A percentile compares a stretch with the other conserved stretches of the same genome.
These are phyloP conservation scores for Brachypodium distachyon DNA, from an alignment of 202 grass and related monocot genomes.

Conservation along the genomic window DNA sequence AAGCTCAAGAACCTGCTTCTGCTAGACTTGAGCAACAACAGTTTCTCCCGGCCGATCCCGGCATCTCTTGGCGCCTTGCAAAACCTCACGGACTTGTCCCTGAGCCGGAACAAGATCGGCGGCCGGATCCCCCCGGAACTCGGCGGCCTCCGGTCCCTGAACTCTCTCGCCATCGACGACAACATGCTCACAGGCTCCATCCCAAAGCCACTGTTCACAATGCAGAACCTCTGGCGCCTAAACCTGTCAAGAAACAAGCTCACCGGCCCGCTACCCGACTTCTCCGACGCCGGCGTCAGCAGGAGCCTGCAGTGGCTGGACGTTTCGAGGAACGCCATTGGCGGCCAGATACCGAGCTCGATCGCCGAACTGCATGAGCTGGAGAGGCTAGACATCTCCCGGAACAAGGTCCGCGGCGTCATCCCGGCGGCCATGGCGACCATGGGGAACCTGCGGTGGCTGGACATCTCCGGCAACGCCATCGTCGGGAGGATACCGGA, in stretches of 20 bases:
- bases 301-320: slow-evolving; percentile 38
- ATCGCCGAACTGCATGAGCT: slow-evolving; percentile 33
- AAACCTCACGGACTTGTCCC: slow-evolving; percentile 34
- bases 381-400: slow-evolving; percentile 57
- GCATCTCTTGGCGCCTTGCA: slow-evolving; percentile 35
- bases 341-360: slow-evolving; percentile 60
- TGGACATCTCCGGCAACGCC: slow-evolving; percentile 49
- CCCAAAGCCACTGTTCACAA: slow-evolving; percentile 37
- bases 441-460: slow-evolving; percentile 46
- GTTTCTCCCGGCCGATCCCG: slow-evolving; percentile 66
- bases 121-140: slow-evolving; percentile 49
- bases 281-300: slow-evolving; percentile 1
- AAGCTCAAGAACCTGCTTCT: slow-evolving; percentile 40
- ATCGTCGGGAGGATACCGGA: slow-evolving; percentile 63
- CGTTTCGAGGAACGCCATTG: slow-evolving; percentile 50
- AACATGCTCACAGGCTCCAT: slow-evolving; percentile 51
- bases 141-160: slow-evolving; percentile 48
- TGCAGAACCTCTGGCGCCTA: slow-evolving; percentile 66
- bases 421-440: slow-evolving; percentile 55
- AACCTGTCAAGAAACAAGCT: slow-evolving; percentile 69
- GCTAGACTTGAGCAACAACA: slow-evolving; percentile 70
- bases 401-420: slow-evolving; percentile 40
- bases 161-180: slow-evolving; percentile 32
- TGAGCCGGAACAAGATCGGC: slow-evolving; percentile 50
- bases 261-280: slow-evolving; percentile 46